Conservation (phyloP, 2,329 filamentous ascomycete genomes). For the Exophiala viscosa region DNA sequence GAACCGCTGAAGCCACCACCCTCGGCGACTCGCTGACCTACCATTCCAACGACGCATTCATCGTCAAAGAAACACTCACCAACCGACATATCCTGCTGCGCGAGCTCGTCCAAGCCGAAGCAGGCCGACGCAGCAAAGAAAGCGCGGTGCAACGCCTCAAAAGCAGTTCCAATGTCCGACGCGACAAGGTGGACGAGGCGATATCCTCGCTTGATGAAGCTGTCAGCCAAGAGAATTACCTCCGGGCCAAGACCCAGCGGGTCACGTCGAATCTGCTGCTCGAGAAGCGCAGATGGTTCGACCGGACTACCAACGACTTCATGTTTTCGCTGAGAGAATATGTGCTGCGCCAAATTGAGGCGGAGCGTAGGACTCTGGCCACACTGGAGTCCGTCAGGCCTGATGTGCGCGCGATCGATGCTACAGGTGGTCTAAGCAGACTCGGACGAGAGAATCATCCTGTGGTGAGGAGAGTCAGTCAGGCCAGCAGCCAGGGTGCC, state of each 20-base stretch:
- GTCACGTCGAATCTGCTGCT: constrained; percentile 85
- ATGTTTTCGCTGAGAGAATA: constrained; percentile 83
- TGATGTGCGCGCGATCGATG: constrained; percentile 89
- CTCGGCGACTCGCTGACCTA: constrained; percentile 91
- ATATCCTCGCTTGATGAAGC: constrained; percentile 87
- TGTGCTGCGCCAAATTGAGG: constrained; percentile 90
- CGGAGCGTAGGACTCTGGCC: constrained; percentile 84
- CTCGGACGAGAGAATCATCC: constrained; percentile 88
- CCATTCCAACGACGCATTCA: constrained; percentile 91
- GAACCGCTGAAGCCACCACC: constrained; percentile 92
- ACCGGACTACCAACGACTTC: constrained; percentile 78
- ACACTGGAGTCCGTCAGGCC: constrained; percentile 90
- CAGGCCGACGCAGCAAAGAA: constrained; percentile 75
- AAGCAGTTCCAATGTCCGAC: constrained; percentile 76
- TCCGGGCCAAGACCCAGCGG: constrained; percentile 79
- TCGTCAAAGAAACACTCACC: constrained; percentile 95
- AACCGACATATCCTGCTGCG: constrained; percentile 95
- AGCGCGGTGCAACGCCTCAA: constrained; percentile 86
- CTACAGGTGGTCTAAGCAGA: constrained; percentile 81
- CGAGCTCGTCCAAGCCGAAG: constrained; percentile 87
- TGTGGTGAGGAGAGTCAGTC: constrained; percentile 64
- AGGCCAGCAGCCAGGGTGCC: constrained; percentile 86
- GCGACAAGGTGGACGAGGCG: constrained; percentile 98
- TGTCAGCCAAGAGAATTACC: constrained; percentile 71
- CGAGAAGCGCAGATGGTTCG: constrained; percentile 89